A percentile compares a stretch with the other conserved stretches of the same genome.
phyloP scores from a whole-genome alignment of 129 eudicot genomes.

The Escallonia herrerae region DNA sequence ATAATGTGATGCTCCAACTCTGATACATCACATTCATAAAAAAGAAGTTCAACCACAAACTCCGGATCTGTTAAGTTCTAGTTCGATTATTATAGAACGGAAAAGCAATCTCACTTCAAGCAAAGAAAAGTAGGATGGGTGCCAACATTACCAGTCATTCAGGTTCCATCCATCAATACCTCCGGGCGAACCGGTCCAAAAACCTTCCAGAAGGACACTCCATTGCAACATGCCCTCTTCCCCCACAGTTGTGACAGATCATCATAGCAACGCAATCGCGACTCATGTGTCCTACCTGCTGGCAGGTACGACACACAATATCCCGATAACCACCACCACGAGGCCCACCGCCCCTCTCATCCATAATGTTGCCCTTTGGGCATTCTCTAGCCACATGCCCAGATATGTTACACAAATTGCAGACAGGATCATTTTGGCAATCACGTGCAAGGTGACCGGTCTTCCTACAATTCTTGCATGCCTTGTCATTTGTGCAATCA shows the following conservation, averaged over 20 bases:
- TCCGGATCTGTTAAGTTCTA: neutral
- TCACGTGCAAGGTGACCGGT: slow-evolving; percentile 94
- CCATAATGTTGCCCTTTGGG: slow-evolving; percentile 49
- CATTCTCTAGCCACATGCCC: slow-evolving; percentile 88
- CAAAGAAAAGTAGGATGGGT: neutral
- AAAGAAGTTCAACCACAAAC: neutral
- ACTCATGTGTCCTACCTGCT: slow-evolving; percentile 91
- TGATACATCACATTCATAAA: neutral
- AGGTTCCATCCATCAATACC: slow-evolving; percentile 40
- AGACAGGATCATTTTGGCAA: slow-evolving; percentile 82
- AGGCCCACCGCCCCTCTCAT: slow-evolving; percentile 38
- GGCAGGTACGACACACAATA: slow-evolving; percentile 77
- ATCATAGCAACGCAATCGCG: slow-evolving; percentile 72
- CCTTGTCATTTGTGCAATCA: slow-evolving; percentile 91
- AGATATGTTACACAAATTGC: slow-evolving; percentile 72
- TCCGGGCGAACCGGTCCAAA: slow-evolving; percentile 74
- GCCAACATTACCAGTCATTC: neutral
- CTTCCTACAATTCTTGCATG: slow-evolving; percentile 92
- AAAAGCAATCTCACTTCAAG: neutral
- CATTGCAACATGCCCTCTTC: slow-evolving; percentile 85
- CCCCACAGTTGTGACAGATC: slow-evolving; percentile 94
- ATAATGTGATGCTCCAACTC: neutral
- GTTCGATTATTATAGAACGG: slow-evolving; percentile 10
- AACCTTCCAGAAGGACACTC: slow-evolving; percentile 91
- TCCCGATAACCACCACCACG: slow-evolving; percentile 57